phyloP scores from a whole-genome alignment of 1,139 yeast species.

The Debaryomyces robertsiae region DNA sequence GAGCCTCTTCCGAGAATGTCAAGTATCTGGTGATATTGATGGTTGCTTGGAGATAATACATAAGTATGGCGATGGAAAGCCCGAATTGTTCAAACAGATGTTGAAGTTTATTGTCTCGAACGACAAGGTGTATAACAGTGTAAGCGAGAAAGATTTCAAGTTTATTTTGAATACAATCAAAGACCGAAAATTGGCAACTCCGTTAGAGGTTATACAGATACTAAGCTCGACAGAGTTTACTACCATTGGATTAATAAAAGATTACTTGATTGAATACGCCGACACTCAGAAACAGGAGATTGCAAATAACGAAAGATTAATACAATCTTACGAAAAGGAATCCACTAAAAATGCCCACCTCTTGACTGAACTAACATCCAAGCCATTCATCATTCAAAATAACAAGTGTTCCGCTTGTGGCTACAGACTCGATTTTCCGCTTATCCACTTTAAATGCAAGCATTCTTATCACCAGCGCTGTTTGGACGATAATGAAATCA shows the following conservation, averaged over 20 bases:
- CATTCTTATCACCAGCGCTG: conserved; percentile 91
- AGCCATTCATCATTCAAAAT: conserved; percentile 67
- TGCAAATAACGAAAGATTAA: conserved; percentile 64
- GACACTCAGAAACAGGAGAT: conserved; percentile 66
- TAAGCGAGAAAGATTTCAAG: conserved; percentile 55
- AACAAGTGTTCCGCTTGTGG: conserved; percentile 74
- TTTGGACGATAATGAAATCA: conserved; percentile 49
- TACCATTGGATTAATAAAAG: conserved; percentile 73
- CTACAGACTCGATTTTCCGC: conserved; percentile 71
- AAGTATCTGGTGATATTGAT: conserved; percentile 57
- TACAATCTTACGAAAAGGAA: conserved; percentile 70
- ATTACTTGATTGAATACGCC: conserved; percentile 65
- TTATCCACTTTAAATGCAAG: conserved; percentile 80
- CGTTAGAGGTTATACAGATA: conserved; percentile 74
- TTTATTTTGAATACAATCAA: conserved; percentile 57
- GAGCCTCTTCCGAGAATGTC: conserved; percentile 66
- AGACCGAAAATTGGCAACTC: conserved; percentile 59
- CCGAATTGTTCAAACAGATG: conserved; percentile 67
- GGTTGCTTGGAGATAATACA: conserved; percentile 60
- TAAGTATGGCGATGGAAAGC: conserved; percentile 62
- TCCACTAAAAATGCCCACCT: conserved; percentile 56
- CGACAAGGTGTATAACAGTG: conserved; percentile 51
- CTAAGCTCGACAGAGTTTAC: conserved; percentile 66
- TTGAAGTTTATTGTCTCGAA: conserved; percentile 66
- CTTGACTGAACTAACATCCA: conserved; percentile 52